These are phyloP conservation scores for Chimonanthus salicifolius DNA, from an alignment of 164 flowering plant genomes.

Conservation along the genomic window DNA sequence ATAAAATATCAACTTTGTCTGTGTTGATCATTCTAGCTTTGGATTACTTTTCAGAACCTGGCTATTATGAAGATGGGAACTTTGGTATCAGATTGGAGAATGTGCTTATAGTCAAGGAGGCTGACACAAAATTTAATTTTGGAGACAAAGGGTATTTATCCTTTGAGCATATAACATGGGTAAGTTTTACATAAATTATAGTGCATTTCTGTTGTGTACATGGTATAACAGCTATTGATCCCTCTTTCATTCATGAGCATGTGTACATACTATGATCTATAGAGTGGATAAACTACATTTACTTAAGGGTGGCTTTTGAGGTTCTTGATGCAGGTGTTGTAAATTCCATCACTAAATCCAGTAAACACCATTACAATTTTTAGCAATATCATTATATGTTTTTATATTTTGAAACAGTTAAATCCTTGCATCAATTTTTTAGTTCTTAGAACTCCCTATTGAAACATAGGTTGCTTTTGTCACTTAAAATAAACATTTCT, in stretches of 20 bases:
- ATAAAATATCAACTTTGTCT: background rate
- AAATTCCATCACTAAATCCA: too few species aligned
- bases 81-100: conserved; percentile 98
- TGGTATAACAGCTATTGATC: background rate
- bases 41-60: conserved; percentile 70
- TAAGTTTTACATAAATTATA: conserved; percentile 22
- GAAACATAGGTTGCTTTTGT: too few species aligned
- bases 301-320: too few species aligned
- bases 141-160: conserved; percentile 85
- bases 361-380: too few species aligned
- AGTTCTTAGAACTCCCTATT: too few species aligned
- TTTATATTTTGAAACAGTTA: too few species aligned
- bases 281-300: too few species aligned
- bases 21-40: conserved; percentile 6
- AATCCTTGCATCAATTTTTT: too few species aligned
- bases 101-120: conserved; percentile 82
- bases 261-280: background rate
- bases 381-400: too few species aligned
- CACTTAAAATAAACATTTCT: too few species aligned
- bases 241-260: background rate
- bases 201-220: background rate
- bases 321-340: too few species aligned
- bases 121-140: conserved; percentile 82
- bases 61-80: conserved; percentile 94
- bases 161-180: conserved; percentile 99